Base-by-base conservation (phyloP, 2,329 filamentous ascomycete genomes). In the Cladosporium colombiae region DNA sequence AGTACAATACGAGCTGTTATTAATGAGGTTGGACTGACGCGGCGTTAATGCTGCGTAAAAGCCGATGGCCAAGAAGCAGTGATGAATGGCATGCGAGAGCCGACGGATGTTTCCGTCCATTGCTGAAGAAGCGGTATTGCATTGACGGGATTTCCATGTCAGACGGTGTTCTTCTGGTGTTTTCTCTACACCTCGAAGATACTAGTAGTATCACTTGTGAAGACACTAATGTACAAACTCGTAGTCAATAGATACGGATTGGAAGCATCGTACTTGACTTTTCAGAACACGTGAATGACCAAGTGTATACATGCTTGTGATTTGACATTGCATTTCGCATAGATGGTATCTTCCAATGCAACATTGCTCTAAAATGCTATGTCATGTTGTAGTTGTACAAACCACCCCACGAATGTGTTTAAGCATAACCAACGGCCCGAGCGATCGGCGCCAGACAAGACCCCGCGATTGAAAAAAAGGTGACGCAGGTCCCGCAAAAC, bases 401-500 rank as follows among this genome's bases (percentile, higher is more conserved):
- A 21, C 31, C 29, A 10, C 50, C 50, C 16, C 18, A 33, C 18
- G 52, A 53, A 53, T 5, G 4, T 18, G 18, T 55, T 57, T 57
- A 57, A 57, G 55, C 55, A 57, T 57, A 57, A 56, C 14, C 31
- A 23, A 16, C 55, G 55, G 55, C 55, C 55, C 55, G 55, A 13
- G 31, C 31, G 55, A 57, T 57, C 55, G 33, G 55, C 33, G 55
- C 33, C 33, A 57, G 16, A 52, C 14, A 56, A 25, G 31, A 57
- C 55, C 55, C 55, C 55, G 55, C 55, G 33, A 18, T 57, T 25
- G n/a, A 33, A 57, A 40, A 57, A 57, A 57, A 56, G 29, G 55
- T 57, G 55, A 57, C 55, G 55, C 55, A 57, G 55, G 33, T 57
- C 55, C 55, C 52, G 52, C 52, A 57, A 57, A 57, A 37, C 55